Evolutionary conservation across 805 yeast species (phyloP).

Genomic region (Yarrowia sp.): DNA sequence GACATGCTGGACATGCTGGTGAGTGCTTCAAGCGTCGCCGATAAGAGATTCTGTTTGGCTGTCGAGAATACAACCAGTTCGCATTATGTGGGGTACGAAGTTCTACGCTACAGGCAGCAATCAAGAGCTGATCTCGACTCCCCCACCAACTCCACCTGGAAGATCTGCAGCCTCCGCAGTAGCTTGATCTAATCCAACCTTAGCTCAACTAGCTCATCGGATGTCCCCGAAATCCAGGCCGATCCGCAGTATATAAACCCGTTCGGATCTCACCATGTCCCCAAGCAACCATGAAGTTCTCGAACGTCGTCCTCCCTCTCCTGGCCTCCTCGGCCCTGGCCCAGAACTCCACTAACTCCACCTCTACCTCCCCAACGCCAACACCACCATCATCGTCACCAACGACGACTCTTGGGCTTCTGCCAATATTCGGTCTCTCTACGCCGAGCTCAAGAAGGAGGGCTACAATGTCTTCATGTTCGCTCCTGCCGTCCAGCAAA

Average conservation of each 20-base stretch:
- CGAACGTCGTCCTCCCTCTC: neutral
- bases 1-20: too few relatives aligned
- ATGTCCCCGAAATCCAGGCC: too few relatives aligned
- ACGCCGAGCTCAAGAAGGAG: conserved; percentile 46
- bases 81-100: too few relatives aligned
- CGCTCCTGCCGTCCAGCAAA: conserved; percentile 52
- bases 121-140: too few relatives aligned
- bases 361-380: neutral
- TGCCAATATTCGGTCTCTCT: conserved; percentile 57
- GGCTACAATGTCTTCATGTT: conserved; percentile 51
- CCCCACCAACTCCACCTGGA: too few relatives aligned
- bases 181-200: too few relatives aligned
- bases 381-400: conserved; percentile 46
- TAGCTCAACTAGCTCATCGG: too few relatives aligned
- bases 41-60: too few relatives aligned
- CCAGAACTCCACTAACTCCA: conserved; percentile 4
- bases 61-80: too few relatives aligned
- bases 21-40: too few relatives aligned
- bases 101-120: too few relatives aligned
- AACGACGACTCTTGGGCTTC: conserved; percentile 60
- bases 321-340: neutral
- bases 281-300: neutral
- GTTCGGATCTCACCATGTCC: neutral
- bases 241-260: neutral
- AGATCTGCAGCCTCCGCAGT: too few relatives aligned